Base-by-base conservation (phyloP, 495 filamentous ascomycete genomes). In the Amphirosellinia nigrospora region DNA sequence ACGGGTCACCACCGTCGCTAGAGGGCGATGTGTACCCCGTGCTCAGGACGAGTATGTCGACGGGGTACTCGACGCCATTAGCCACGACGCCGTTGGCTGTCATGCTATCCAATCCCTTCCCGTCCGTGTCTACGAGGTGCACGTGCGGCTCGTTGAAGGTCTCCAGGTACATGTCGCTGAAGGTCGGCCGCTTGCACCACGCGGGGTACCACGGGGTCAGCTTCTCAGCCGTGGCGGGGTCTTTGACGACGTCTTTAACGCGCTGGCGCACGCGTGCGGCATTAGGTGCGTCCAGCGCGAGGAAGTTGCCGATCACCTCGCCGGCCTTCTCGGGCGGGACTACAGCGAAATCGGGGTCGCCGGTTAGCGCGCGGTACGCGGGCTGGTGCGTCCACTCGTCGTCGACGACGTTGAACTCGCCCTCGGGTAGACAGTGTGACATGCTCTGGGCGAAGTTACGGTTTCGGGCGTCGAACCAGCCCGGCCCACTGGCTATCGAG, bases 111-210 rank as follows among this genome's bases (percentile, higher is more conserved):
- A 85, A 63, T 23, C 86, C 84, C 72, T 82, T 82, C n/a, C 85
- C 86, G 43, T 84, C 78, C 4, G 86, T 89, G 74, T 88, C 85
- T 39, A 89, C 72, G 15, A 89, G 82, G 64, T 86, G 76, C 11
- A 85, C 82, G 69, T 85, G 73, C 5, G 80, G 76, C 38, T 69
- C 61, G 69, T 84, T 85, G 73, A 85, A 85, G 6, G 78, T 55
- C 21, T 80, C 71, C 16, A 85, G 81, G 66, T 85, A 85, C 43
- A 77, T 74, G 71, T 85, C 82, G 74, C 80, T 82, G 70, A 82
- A 84, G n/a, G 75, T 78, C 9, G 80, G 78, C 0, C 83, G 81
- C 73, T 85, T 85, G 75, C 83, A 85, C 82, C 81, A 83, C 0
- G 65, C 60, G 1, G 82, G 78, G 48, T 85, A 85, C 81, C 81